Evolutionary conservation across 2,329 filamentous ascomycete species (phyloP), one percentile per base, ranked within the genome.

Genomic region (Cephalotrichum gorgonifer): DNA sequence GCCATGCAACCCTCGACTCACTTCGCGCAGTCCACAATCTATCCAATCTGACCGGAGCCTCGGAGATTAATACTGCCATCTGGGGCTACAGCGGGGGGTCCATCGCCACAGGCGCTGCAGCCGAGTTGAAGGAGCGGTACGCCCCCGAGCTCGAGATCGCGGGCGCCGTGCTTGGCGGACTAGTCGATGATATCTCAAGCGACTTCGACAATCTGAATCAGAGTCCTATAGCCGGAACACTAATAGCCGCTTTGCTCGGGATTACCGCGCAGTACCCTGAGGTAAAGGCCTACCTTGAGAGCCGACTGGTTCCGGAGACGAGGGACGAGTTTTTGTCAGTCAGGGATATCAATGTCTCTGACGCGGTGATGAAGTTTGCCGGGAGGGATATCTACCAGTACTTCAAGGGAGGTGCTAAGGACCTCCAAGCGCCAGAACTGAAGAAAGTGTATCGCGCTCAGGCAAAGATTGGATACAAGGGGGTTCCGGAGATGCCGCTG

Each of bases 401-500:
- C 50, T 62, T 65, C n/a, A 39, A 54, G 9, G 50, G 47, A n/a
- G 60, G 58, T 1, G 48, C 44, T 6, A 43, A 46, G 12, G 55
- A 56, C 14, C 39, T 63, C 12, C 49, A 60, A 25, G 56, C 45
- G 48, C 56, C 45, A 22, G 58, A 52, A 17, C 55, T 51, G 3
- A 52, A 54, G 20, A 48, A 54, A 0, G 53, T 62, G 4, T 60
- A 64, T 22, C 56, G 63, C 26, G 42, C 57, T 1, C 56, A 61
- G 14, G 61, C 59, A 48, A 55, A 62, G 30, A 54, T 54, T 30
- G 59, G 64, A 1, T 51, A 58, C 26, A 64, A 70, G 45, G 68
- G 66, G 1, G 57, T 65, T 0, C 74, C 73, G 0, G 52, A 60
- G 11, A 71, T 75, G 56, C 74, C 74, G 0, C 47, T 76, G 6